These are phyloP conservation scores for Kitagawia praeruptora DNA, from an alignment of 129 eudicot genomes.

Conservation along the genomic window DNA sequence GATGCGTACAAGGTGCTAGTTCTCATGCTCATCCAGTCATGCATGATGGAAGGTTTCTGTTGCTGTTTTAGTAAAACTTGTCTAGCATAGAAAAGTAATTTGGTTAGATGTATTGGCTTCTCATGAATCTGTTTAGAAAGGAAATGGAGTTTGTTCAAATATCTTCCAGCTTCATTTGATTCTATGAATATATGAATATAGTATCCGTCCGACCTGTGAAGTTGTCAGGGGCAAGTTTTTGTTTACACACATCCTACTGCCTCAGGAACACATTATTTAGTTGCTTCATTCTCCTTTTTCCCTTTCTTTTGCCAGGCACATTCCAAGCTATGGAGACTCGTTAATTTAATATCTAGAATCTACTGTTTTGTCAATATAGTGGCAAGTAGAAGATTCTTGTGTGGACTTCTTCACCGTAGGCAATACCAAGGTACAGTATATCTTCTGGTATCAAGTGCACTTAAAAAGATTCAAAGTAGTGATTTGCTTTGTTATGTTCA, in stretches of 20 bases:
- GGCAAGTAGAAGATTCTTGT: neutral
- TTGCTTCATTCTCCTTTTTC: neutral
- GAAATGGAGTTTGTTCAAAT: neutral
- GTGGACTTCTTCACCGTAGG: neutral
- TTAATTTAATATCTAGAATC: neutral
- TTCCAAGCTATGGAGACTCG: neutral
- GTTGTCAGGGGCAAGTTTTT: neutral
- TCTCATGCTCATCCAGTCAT: neutral
- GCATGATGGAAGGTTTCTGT: neutral
- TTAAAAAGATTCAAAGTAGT: neutral
- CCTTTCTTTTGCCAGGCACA: neutral
- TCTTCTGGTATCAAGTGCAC: neutral
- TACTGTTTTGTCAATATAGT: neutral
- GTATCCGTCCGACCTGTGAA: neutral
- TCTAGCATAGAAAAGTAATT: neutral
- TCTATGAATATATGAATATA: neutral
- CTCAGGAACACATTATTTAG: neutral
- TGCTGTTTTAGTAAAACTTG: neutral
- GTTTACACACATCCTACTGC: neutral
- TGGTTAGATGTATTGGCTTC: neutral
- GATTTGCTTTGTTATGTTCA: neutral
- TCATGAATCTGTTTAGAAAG: neutral
- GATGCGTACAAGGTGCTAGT: neutral
- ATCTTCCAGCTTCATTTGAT: neutral
- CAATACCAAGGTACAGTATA: slow-evolving; percentile 3